Percentiles rank a stretch among this genome's conserved stretches.
phyloP scores from a whole-genome alignment of 1,284 basidiomycete genomes.

The Peniophora sp. region DNA sequence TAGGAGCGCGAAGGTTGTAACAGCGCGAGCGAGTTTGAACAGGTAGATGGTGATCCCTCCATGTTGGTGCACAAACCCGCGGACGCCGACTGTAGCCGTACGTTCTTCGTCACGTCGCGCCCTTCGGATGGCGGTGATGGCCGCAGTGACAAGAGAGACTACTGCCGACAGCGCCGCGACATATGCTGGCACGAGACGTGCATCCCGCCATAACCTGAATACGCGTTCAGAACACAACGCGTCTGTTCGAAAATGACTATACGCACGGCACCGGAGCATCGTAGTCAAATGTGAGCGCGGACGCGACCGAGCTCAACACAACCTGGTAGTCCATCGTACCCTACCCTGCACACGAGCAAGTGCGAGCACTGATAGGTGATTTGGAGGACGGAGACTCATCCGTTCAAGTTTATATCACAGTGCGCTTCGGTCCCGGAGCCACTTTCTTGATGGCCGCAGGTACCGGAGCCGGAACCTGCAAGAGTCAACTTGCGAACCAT shows the following conservation, averaged over 20 bases:
- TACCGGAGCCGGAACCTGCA: too few species aligned
- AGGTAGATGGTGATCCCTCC: conserved; percentile 20
- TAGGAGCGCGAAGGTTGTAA: conserved; percentile 16
- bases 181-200: conserved; percentile 16
- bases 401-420: too few species aligned
- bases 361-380: too few species aligned
- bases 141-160: conserved; percentile 7
- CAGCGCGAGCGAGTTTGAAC: conserved; percentile 19
- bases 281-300: neutral
- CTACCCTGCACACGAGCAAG: too few species aligned
- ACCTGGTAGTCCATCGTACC: neutral
- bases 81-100: neutral
- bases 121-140: conserved; percentile 1
- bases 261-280: neutral
- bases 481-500: too few species aligned
- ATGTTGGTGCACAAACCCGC: conserved; percentile 11
- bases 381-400: too few species aligned
- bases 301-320: neutral
- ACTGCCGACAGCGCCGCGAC: conserved; percentile 11
- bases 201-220: conserved; percentile 13
- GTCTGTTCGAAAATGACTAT: neutral
- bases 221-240: neutral
- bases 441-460: too few species aligned
- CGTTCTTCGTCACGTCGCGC: neutral
- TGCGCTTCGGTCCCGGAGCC: too few species aligned